phyloP scores from a whole-genome alignment of 495 filamentous ascomycete genomes.

The Neurospora sp. region DNA sequence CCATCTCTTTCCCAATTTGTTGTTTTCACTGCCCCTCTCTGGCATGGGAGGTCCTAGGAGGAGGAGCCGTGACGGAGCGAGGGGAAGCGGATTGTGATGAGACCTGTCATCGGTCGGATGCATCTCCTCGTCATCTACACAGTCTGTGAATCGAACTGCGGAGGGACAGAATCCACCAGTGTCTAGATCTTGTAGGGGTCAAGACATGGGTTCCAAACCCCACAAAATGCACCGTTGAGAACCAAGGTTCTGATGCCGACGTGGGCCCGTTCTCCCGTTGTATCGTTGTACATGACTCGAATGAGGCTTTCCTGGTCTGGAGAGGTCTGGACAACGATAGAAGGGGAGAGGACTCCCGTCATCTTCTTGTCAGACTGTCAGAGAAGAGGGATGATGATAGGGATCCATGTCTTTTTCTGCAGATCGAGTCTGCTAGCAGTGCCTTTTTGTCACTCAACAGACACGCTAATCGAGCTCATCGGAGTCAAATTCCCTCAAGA shows the following conservation, averaged over 20 bases:
- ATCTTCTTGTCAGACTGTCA: neutral
- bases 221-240: neutral
- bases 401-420: neutral
- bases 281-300: neutral
- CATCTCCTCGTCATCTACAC: neutral
- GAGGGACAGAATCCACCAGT: neutral
- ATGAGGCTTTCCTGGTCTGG: neutral
- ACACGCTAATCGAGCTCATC: neutral
- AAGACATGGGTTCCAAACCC: neutral
- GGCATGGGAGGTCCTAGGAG: neutral
- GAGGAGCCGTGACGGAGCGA: neutral
- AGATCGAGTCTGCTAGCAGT: neutral
- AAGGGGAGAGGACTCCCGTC: neutral
- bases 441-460: neutral
- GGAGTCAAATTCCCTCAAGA: neutral
- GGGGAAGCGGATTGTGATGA: neutral
- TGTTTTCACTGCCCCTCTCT: neutral
- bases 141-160: neutral
- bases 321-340: neutral
- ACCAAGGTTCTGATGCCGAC: neutral
- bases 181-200: neutral
- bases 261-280: neutral
- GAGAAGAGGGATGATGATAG: neutral
- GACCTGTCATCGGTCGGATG: neutral
- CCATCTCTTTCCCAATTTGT: neutral